A percentile compares a stretch with the other conserved stretches of the same genome.
Evolutionary conservation across 306 rosid species (phyloP).

Genomic region (Abrus pulchellus): DNA sequence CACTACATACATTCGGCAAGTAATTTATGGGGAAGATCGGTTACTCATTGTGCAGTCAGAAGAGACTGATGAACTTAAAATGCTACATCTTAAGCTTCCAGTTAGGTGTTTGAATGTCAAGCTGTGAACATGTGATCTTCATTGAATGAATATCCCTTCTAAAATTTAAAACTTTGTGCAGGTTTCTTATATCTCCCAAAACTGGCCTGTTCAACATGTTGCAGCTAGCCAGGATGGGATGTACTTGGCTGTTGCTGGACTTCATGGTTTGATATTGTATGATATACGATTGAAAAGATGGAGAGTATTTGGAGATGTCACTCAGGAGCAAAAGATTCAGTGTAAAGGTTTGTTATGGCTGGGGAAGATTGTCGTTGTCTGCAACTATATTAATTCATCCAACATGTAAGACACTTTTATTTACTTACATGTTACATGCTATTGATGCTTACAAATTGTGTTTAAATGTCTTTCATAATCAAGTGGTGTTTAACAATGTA

Average conservation of each 20-base stretch:
- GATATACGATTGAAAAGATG: slow-evolving; percentile 89
- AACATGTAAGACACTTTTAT: slow-evolving; percentile 77
- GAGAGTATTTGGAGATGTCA: slow-evolving; percentile 96
- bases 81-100: slow-evolving; percentile 96
- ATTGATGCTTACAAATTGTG: slow-evolving; percentile 44
- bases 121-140: slow-evolving; percentile 38
- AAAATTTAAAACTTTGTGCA: slow-evolving; percentile 49
- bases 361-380: slow-evolving; percentile 97
- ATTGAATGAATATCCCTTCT: slow-evolving; percentile 55
- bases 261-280: slow-evolving; percentile 91
- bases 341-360: slow-evolving; percentile 96
- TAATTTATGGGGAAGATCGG: slow-evolving; percentile 91
- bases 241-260: slow-evolving; percentile 91
- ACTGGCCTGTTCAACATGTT: slow-evolving; percentile 97
- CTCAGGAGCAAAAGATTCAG: slow-evolving; percentile 92
- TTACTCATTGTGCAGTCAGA: slow-evolving; percentile 92
- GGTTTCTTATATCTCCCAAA: slow-evolving; percentile 98
- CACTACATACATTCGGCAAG: slow-evolving; percentile 87
- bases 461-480: slow-evolving; percentile 20
- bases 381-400: slow-evolving; percentile 89
- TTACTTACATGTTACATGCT: slow-evolving; percentile 35
- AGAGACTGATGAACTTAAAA: slow-evolving; percentile 95
- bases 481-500: slow-evolving; percentile 26
- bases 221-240: slow-evolving; percentile 97
- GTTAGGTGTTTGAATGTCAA: slow-evolving; percentile 67